A percentile compares a stretch with the other conserved stretches of the same genome.
Conservation (phyloP, 2,329 filamentous ascomycete genomes). For the Ustulina deusta region DNA sequence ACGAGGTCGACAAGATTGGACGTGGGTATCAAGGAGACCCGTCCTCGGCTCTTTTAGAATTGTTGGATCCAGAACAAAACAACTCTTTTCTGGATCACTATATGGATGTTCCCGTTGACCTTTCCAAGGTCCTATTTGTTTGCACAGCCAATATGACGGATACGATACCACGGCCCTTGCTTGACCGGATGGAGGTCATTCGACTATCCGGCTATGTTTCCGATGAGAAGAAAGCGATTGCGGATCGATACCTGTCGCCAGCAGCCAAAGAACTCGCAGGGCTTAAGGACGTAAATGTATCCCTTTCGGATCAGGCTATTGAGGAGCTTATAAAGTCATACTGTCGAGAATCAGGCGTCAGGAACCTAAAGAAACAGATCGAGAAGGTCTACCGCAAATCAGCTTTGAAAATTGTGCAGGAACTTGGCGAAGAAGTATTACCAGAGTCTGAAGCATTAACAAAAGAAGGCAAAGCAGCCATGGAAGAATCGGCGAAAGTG, state of each 20-base stretch:
- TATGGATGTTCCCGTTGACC: conserved; percentile 96
- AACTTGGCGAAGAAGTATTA: conserved; percentile 86
- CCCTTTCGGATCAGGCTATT: conserved; percentile 86
- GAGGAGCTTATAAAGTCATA: conserved; percentile 98
- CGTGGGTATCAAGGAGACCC: conserved; percentile 97
- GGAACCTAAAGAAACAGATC: conserved; percentile 99
- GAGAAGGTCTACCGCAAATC: conserved; percentile 99
- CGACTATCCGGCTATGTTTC: conserved; percentile 95
- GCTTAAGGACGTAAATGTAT: conserved; percentile 89
- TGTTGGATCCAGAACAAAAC: conserved; percentile 97
- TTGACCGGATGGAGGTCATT: conserved; percentile 98
- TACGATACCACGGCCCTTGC: conserved; percentile 91
- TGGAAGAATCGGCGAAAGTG: conserved; percentile 78
- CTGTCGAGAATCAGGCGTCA: conserved; percentile 95
- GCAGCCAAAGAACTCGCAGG: conserved; percentile 95
- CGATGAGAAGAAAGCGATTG: conserved; percentile 99
- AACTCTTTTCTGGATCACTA: conserved; percentile 98
- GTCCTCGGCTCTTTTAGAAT: conserved; percentile 89
- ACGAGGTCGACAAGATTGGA: conserved; percentile 98
- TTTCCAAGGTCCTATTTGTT: conserved; percentile 97
- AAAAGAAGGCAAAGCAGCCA: conserved; percentile 83
- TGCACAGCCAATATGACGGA: conserved; percentile 99
- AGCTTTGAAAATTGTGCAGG: conserved; percentile 95
- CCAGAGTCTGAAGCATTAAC: conserved; percentile 86
- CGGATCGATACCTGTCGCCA: conserved; percentile 90